phyloP scores from a whole-genome alignment of 805 yeast species.

The Priceomyces melissophilus region DNA sequence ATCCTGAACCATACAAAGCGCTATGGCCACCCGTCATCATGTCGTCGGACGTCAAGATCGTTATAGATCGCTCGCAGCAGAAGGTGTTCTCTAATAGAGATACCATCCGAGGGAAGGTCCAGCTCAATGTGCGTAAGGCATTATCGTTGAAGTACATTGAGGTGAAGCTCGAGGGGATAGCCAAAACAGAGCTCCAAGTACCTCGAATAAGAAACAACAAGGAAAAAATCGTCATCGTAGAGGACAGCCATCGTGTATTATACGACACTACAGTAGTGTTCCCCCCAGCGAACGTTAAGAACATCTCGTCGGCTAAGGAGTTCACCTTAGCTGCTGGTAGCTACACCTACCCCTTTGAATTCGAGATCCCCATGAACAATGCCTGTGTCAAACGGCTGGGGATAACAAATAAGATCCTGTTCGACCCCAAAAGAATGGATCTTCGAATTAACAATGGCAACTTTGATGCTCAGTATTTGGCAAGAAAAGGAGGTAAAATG shows the following conservation, averaged over 20 bases:
- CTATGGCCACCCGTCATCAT: too few relatives aligned
- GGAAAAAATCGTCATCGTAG: constrained; percentile 17
- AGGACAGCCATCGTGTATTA: constrained; percentile 44
- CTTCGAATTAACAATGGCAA: constrained; percentile 33
- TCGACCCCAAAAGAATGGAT: constrained; percentile 26
- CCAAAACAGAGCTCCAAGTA: constrained; percentile 34
- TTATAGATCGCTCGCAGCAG: constrained; percentile 28
- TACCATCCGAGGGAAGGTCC: constrained; percentile 38
- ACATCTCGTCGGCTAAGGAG: constrained; percentile 40
- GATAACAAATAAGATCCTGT: constrained; percentile 29
- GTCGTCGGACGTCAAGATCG: constrained; percentile 25
- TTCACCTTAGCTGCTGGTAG: constrained; percentile 50
- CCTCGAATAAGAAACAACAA: constrained; percentile 17
- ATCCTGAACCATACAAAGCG: too few relatives aligned
- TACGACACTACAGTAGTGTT: constrained; percentile 50
- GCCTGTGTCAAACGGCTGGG: constrained; percentile 38
- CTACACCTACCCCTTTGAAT: constrained; percentile 48
- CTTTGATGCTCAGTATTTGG: constrained; percentile 15
- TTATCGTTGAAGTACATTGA: constrained; percentile 45
- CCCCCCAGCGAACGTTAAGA: constrained; percentile 48
- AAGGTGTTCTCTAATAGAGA: constrained; percentile 49
- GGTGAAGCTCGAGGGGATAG: constrained; percentile 51
- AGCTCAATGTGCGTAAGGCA: constrained; percentile 36
- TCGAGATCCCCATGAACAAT: constrained; percentile 40
- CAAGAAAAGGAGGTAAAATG: constrained; percentile 14